These are phyloP conservation scores for Aspergillus sclerotioniger DNA, from an alignment of 495 filamentous ascomycete genomes.

Conservation along the genomic window DNA sequence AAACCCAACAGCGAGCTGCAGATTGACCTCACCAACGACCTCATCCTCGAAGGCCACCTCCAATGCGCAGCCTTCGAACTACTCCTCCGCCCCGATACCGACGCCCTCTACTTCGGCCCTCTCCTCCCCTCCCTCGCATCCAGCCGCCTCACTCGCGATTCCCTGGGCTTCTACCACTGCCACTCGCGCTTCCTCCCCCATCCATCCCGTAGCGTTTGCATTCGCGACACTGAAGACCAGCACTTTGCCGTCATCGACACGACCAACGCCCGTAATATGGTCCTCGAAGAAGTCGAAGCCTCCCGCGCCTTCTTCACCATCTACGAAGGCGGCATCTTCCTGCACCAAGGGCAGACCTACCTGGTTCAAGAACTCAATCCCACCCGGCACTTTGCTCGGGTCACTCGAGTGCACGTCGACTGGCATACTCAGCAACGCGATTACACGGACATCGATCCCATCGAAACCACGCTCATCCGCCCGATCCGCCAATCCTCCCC, in stretches of 20 bases:
- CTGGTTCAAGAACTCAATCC: conserved; percentile 86
- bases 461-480: conserved; percentile 81
- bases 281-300: conserved; percentile 95
- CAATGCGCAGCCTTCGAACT: conserved; percentile 96
- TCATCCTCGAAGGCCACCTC: conserved; percentile 88
- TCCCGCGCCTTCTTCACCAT: conserved; percentile 93
- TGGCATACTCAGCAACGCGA: conserved; percentile 95
- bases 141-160: conserved; percentile 71
- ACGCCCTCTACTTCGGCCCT: conserved; percentile 75
- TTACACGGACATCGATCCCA: conserved; percentile 91
- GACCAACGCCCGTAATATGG: conserved; percentile 73
- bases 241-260: conserved; percentile 93
- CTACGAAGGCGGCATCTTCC: conserved; percentile 96
- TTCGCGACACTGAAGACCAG: conserved; percentile 88
- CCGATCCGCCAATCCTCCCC: conserved; percentile 43
- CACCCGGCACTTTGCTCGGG: conserved; percentile 70
- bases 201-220: conserved; percentile 79
- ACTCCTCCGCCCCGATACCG: conserved; percentile 77
- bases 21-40: conserved; percentile 85
- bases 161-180: conserved; percentile 82
- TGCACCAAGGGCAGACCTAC: conserved; percentile 91
- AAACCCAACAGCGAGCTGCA: conserved; percentile 85
- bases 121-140: conserved; percentile 70
- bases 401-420: conserved; percentile 81
- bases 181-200: conserved; percentile 83